phyloP scores from a whole-genome alignment of 768 basidiomycete genomes.

The Austroboletus eburneus region DNA sequence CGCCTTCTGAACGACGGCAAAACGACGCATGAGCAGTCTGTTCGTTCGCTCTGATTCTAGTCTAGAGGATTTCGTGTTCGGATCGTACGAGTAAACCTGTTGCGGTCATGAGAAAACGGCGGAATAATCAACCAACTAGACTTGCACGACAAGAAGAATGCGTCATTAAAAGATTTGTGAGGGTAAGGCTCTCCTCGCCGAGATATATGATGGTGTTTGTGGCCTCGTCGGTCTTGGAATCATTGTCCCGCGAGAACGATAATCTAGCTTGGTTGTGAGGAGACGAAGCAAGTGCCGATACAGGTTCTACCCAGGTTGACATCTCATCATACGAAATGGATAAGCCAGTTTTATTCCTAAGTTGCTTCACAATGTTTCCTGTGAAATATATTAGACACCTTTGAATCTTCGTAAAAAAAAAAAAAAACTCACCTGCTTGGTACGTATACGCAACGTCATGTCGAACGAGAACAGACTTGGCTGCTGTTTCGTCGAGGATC shows the following conservation, averaged over 20 bases:
- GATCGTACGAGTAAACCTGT: slow-evolving; percentile 81
- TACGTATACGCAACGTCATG: slow-evolving; percentile 81
- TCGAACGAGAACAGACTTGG: slow-evolving; percentile 48
- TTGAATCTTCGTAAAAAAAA: background rate
- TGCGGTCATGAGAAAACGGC: background rate
- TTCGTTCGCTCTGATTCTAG: slow-evolving; percentile 72
- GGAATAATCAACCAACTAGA: background rate
- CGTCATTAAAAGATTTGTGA: slow-evolving; percentile 86
- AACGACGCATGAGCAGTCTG: slow-evolving; percentile 83
- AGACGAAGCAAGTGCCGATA: background rate
- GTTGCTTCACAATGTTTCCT: slow-evolving; percentile 17
- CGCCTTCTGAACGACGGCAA: slow-evolving; percentile 81
- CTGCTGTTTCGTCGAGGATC: slow-evolving; percentile 21
- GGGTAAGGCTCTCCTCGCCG: slow-evolving; percentile 72
- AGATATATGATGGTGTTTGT: slow-evolving; percentile 48
- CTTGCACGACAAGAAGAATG: slow-evolving; percentile 62
- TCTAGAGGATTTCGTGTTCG: slow-evolving; percentile 40
- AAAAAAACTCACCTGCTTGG: slow-evolving; percentile 45
- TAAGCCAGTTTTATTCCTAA: slow-evolving; percentile 24
- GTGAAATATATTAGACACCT: background rate
- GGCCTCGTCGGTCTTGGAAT: background rate
- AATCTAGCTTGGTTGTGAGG: background rate
- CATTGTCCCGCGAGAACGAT: background rate
- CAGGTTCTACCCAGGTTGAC: slow-evolving; percentile 24
- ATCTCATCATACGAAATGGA: slow-evolving; percentile 37